These are phyloP conservation scores for Inosperma sp. DNA, from an alignment of 768 basidiomycete genomes.

Conservation along the genomic window DNA sequence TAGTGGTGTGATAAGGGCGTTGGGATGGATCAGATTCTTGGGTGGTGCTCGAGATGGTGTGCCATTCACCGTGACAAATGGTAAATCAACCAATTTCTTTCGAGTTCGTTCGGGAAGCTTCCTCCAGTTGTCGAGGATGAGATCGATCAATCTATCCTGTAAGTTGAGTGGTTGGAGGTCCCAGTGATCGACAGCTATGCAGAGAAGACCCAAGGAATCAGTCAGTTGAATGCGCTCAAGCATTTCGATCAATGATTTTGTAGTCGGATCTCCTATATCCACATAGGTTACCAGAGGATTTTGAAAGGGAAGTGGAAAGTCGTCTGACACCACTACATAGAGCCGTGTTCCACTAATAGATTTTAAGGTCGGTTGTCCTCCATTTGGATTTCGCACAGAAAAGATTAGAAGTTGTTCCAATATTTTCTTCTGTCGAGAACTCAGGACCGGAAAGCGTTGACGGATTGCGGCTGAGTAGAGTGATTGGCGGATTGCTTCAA, in stretches of 20 bases:
- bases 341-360: slow-evolving; percentile 1
- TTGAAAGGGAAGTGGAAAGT: slow-evolving; percentile 11
- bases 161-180: slow-evolving; percentile 19
- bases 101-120: slow-evolving; percentile 10
- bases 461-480: neutral
- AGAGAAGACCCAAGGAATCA: too few relatives aligned
- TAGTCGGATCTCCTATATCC: slow-evolving; percentile 8
- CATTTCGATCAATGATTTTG: slow-evolving; percentile 6
- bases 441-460: neutral
- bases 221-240: slow-evolving; percentile 11
- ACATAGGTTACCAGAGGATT: slow-evolving; percentile 9
- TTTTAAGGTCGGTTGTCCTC: neutral
- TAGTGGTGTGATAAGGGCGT: slow-evolving; percentile 22
- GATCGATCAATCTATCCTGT: slow-evolving; percentile 24
- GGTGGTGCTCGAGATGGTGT: slow-evolving; percentile 17
- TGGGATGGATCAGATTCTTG: slow-evolving; percentile 27
- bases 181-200: slow-evolving; percentile 27
- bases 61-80: slow-evolving; percentile 27
- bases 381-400: neutral
- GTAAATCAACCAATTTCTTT: slow-evolving; percentile 17
- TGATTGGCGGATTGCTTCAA: neutral
- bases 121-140: slow-evolving; percentile 22
- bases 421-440: neutral
- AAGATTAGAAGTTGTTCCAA: neutral
- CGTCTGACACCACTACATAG: slow-evolving; percentile 6